A percentile compares a stretch with the other conserved stretches of the same genome.
Evolutionary conservation across 106 monocot species (phyloP).

Genomic region (Dendrobium huoshanense): DNA sequence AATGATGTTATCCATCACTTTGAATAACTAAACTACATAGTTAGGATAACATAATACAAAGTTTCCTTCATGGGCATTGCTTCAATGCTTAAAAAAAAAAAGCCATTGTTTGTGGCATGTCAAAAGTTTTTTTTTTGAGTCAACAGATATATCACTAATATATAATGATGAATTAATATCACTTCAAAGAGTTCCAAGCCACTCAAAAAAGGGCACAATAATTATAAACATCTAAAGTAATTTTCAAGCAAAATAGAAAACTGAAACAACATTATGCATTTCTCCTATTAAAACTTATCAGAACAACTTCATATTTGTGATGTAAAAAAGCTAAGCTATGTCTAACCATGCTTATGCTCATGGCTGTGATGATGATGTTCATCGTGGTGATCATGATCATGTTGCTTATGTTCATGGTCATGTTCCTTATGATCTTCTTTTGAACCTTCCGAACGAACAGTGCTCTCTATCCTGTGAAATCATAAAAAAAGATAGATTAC

Average conservation of each 20-base stretch:
- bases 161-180: neutral
- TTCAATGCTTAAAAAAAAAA: too few relatives aligned
- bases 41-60: neutral
- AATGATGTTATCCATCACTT: neutral
- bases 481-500: neutral
- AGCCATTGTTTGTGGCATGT: too few relatives aligned
- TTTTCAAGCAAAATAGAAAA: neutral
- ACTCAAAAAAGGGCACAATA: neutral
- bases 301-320: neutral
- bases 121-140: too few relatives aligned
- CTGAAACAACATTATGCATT: neutral
- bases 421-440: conserved; percentile 40
- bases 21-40: neutral
- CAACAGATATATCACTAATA: neutral
- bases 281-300: neutral
- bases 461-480: conserved; percentile 63
- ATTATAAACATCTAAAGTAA: neutral
- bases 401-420: conserved; percentile 32
- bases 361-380: conserved; percentile 19
- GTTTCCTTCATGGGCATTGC: neutral
- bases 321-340: neutral
- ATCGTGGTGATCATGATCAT: conserved; percentile 31
- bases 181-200: neutral
- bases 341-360: conserved; percentile 61
- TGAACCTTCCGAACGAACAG: conserved; percentile 51